A percentile compares a stretch with the other conserved stretches of the same genome.
phyloP scores from a whole-genome alignment of 352 stramenopile species.

The Saprolegnia diclina region DNA sequence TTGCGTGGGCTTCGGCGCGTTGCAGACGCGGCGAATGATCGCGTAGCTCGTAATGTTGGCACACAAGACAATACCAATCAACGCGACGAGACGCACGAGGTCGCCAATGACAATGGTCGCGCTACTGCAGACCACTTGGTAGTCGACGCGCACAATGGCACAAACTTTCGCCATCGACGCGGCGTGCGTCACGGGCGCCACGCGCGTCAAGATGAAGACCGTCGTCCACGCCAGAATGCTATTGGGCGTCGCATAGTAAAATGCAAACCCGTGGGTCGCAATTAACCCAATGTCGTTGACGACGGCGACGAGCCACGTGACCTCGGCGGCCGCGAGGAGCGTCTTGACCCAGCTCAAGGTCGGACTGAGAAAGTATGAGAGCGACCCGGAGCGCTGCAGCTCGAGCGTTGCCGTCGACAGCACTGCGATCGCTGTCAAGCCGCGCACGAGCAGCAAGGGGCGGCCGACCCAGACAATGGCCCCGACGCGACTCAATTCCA shows the following conservation, averaged over 20 bases:
- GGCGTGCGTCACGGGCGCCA: background rate
- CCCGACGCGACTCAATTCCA: constrained; percentile 19
- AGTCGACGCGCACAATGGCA: background rate
- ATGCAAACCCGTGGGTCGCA: background rate
- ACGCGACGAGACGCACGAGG: background rate
- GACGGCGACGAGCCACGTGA: constrained; percentile 8
- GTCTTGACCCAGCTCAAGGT: background rate
- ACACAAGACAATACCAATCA: background rate
- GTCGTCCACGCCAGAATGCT: background rate
- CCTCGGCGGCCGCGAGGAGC: background rate
- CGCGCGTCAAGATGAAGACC: background rate
- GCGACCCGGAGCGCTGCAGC: background rate
- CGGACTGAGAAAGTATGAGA: background rate
- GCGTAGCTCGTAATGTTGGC: background rate
- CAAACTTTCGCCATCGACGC: background rate
- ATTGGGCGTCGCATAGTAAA: constrained; percentile 6
- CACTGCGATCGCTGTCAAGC: constrained; percentile 15
- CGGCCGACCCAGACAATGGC: constrained; percentile 25
- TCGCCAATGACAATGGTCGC: background rate
- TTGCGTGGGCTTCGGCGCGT: background rate
- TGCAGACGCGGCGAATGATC: background rate
- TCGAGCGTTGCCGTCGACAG: constrained; percentile 18
- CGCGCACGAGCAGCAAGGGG: constrained; percentile 18
- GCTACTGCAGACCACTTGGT: constrained; percentile 7
- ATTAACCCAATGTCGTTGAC: constrained; percentile 1